Evolutionary conservation across 2,329 filamentous ascomycete genomes (phyloP).

Genomic region (Aspergillus luchuensis): DNA sequence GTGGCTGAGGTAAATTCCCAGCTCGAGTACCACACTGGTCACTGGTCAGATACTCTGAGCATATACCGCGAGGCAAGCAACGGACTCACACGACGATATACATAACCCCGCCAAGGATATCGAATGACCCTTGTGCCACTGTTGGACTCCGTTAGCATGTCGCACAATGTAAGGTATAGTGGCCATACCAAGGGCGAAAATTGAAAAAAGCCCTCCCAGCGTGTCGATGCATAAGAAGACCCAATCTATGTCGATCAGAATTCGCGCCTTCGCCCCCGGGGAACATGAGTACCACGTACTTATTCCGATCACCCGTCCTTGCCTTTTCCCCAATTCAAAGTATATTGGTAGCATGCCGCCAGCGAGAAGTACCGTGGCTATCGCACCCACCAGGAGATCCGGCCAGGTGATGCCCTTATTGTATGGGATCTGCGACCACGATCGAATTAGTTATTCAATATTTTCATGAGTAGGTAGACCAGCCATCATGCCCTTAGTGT

Average conservation of each 20-base stretch:
- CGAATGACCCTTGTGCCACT: background rate
- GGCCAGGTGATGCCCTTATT: background rate
- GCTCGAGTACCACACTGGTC: background rate
- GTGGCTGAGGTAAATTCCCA: background rate
- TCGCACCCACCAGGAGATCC: background rate
- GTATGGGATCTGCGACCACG: background rate
- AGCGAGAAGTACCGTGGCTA: background rate
- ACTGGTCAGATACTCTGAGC: background rate
- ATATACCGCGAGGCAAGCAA: background rate
- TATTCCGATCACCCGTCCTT: background rate
- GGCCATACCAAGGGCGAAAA: background rate
- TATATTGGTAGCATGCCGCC: background rate
- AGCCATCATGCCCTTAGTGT: background rate
- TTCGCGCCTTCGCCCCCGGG: rapidly evolving
- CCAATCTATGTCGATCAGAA: background rate
- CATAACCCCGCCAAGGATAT: background rate
- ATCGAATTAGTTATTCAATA: background rate
- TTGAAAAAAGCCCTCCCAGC: background rate
- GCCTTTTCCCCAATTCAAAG: background rate
- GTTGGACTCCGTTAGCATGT: background rate
- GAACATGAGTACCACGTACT: background rate
- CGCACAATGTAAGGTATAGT: too few relatives aligned
- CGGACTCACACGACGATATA: background rate
- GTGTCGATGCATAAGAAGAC: background rate
- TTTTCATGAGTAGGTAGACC: background rate